Percentiles rank a stretch among this genome's conserved stretches.
Conservation (phyloP, 139 green algal genomes). For the Spirogloea muscicola region DNA sequence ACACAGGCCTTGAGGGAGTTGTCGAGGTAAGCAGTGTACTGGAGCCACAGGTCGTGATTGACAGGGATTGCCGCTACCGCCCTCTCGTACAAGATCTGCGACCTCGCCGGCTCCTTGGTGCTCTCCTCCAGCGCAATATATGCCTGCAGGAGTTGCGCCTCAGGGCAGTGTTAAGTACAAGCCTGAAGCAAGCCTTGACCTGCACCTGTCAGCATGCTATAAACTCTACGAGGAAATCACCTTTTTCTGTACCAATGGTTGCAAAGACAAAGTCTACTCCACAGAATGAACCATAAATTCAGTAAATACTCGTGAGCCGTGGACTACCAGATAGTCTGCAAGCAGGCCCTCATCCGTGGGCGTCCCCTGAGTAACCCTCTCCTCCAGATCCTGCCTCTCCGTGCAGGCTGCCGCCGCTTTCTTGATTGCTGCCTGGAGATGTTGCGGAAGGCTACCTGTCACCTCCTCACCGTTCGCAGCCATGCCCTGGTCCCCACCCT, state of each 20-base stretch:
- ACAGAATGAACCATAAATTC: too few relatives aligned
- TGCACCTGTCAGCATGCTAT: too few relatives aligned
- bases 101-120: constrained; percentile 26
- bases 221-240: too few relatives aligned
- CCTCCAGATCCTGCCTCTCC: constrained; percentile 11
- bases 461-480: constrained; percentile 6
- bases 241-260: too few relatives aligned
- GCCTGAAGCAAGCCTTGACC: too few relatives aligned
- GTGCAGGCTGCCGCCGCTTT: constrained; percentile 17
- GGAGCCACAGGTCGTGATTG: constrained; percentile 32
- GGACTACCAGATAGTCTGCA: constrained; percentile 18
- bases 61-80: constrained; percentile 43
- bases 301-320: too few relatives aligned
- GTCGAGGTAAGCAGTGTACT: constrained; percentile 41
- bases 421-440: background rate
- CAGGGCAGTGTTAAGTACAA: too few relatives aligned
- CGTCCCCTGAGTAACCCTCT: constrained; percentile 23
- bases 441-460: too few relatives aligned
- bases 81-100: constrained; percentile 48
- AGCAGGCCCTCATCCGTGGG: constrained; percentile 5
- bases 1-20: constrained; percentile 15
- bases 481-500: background rate
- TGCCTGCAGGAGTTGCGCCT: constrained; percentile 18
- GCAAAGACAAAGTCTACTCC: too few relatives aligned
- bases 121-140: constrained; percentile 42